Evolutionary conservation across 164 flowering plant species (phyloP), one percentile per base, ranked within the genome.

Genomic region (Berberis thunbergii): DNA sequence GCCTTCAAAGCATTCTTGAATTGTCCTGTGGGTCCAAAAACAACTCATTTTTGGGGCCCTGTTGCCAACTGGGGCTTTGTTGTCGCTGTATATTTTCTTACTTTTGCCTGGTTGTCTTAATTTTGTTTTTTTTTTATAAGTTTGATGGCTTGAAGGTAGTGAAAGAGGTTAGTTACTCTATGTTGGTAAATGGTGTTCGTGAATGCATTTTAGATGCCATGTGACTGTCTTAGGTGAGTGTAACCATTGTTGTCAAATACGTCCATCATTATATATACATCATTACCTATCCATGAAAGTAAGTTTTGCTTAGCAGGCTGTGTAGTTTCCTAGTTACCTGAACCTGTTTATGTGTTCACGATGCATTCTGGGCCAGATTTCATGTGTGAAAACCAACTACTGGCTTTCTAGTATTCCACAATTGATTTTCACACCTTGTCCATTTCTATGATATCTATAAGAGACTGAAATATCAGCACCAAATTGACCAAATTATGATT

Each of bases 31-130:
- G 96, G 96, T 65, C 96, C 96, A 26, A 86, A 85, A 74, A 88
- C 92, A 41, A 80, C 96, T 72, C 92, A 88, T 67, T 88, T 88
- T 65, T 88, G 96, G 96, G 96, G 96, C 12, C 92, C 92, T 66
- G 66, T 86, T 61, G 86, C 85, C 59, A 86, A 88, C 65, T 88
- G 86, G 86, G 86, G 90, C 44, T 80, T 88, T 45, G 84, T 81
- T 61, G 73, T 61, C 43, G 92, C 92, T 57, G 96, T 88, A 83
- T 49, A 10, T 3, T 41, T 59, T 48, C 11, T 9, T 43, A 42
- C 49, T 43, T 12, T 59, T 26, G 4, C 57, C n/a, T 54, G 39
- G 8, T 46, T 1, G 4, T 49, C 11, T 6, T 49, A 49, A 11
- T 49, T 49, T 6, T 49, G n/a, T 6, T 49, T 49, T 11, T 11